These are phyloP conservation scores for Pleurotus tuber-regium DNA, from an alignment of 768 basidiomycete genomes.

Conservation along the genomic window DNA sequence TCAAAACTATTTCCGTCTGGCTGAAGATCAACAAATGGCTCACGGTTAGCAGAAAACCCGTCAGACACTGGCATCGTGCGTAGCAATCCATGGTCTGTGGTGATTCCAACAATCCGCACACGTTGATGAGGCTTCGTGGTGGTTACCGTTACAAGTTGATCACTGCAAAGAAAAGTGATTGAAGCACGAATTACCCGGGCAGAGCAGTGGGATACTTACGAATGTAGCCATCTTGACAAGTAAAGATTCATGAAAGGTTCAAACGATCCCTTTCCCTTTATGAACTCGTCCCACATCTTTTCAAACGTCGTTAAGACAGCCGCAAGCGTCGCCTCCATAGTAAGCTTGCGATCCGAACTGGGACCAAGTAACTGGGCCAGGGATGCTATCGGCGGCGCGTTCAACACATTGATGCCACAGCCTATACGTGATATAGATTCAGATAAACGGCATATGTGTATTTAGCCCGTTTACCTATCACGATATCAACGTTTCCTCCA, in stretches of 20 bases:
- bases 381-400: conserved; percentile 79
- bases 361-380: conserved; percentile 63
- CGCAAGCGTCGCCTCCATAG: conserved; percentile 74
- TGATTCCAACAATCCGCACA: conserved; percentile 84
- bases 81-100: conserved; percentile 82
- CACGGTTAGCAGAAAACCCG: conserved; percentile 23
- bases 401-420: conserved; percentile 86
- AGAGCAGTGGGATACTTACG: conserved; percentile 54
- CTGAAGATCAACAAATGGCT: conserved; percentile 81
- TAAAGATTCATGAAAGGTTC: conserved; percentile 80
- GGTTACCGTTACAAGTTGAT: conserved; percentile 80
- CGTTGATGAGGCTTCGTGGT: conserved; percentile 64
- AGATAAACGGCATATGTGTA: conserved; percentile 2
- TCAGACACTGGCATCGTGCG: conserved; percentile 68
- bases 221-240: conserved; percentile 83
- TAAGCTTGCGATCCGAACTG: conserved; percentile 33
- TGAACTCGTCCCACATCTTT: conserved; percentile 71
- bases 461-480: conserved; percentile 61
- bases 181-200: neutral
- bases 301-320: conserved; percentile 77
- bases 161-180: conserved; percentile 40
- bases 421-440: conserved; percentile 42
- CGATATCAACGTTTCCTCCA: conserved; percentile 68
- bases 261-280: conserved; percentile 67
- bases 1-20: conserved; percentile 98